phyloP scores from a whole-genome alignment of 805 yeast genomes.

The Scheffersomyces coipomensis region DNA sequence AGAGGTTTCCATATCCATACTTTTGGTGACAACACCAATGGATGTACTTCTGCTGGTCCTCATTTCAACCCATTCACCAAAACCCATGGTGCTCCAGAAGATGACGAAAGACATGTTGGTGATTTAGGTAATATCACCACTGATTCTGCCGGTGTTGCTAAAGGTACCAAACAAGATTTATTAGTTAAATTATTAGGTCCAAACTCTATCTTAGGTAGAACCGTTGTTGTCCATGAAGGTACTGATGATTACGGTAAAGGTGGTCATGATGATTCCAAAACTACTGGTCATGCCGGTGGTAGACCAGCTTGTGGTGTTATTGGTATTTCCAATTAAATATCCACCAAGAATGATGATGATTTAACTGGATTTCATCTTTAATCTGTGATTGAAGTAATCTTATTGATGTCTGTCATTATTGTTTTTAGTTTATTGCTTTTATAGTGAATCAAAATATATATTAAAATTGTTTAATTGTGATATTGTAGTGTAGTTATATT shows the following conservation, averaged over 20 bases:
- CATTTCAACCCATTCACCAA: slow-evolving; percentile 90
- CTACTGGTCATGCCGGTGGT: slow-evolving; percentile 97
- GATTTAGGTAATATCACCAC: slow-evolving; percentile 94
- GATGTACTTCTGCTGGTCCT: slow-evolving; percentile 98
- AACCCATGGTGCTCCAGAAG: slow-evolving; percentile 91
- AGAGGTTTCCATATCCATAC: slow-evolving; percentile 98
- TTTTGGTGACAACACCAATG: slow-evolving; percentile 98
- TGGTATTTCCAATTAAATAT: slow-evolving; percentile 55
- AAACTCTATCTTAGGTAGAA: slow-evolving; percentile 88
- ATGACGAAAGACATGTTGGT: slow-evolving; percentile 83
- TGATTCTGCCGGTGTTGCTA: slow-evolving; percentile 85
- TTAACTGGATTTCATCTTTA: too few species aligned
- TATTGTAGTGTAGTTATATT: too few species aligned
- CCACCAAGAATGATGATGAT: too few species aligned
- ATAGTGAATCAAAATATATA: too few species aligned
- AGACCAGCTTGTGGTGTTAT: slow-evolving; percentile 99
- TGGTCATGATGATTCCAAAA: slow-evolving; percentile 84
- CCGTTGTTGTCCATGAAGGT: slow-evolving; percentile 92
- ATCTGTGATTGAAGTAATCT: too few species aligned
- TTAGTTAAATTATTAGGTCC: slow-evolving; percentile 82
- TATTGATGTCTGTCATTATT: too few species aligned
- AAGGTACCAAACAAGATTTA: slow-evolving; percentile 79
- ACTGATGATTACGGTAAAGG: slow-evolving; percentile 94
- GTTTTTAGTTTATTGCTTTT: too few species aligned
- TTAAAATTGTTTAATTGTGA: too few species aligned